Base-by-base conservation (phyloP, 73 alveolate genomes). In the Blepharisma stoltei region DNA sequence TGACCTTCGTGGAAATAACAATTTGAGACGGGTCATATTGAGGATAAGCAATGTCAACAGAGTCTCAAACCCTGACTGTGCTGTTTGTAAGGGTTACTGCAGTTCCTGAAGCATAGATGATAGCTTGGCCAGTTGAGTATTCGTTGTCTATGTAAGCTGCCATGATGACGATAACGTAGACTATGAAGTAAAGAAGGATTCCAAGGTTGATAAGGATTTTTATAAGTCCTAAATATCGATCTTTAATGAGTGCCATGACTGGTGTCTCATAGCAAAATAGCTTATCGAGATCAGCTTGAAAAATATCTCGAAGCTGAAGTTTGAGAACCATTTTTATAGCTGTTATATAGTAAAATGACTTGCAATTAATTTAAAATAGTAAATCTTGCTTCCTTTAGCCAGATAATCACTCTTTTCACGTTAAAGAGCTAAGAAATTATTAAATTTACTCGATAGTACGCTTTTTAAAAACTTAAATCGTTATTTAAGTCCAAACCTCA, bases 71-170 rank as follows among this genome's bases (percentile, higher is more conserved):
- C 5, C 73, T 60, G 5, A 60, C 73, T 14, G 14, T 20, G n/a
- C 46, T 25, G 2, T 25, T 38, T 14, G 14, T 38, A 8, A 18
- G 46, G 11, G 73, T 14, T 9, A 60, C 45, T 25, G 73, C 73
- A 20, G 73, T 60, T 25, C 73, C 73, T 8, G 48, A 14, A 14
- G 18, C 73, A 5, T 60, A 60, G 5, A 60, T 38, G 18, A 60
- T 60, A n/a, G 73, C 14, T 9, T n/a, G 73, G n/a, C 73, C 73
- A 60, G 49, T 60, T 25, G 73, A 60, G 73, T 20, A 60, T 60
- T 60, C 73, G 14, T 60, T 38, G 14, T 18, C 49, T 1, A 60
- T 14, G 45, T 60, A 60, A 60, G 73, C 73, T 60, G 14, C 23
- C 23, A 14, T n/a, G 4, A 60, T 18, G 23, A 60, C 5, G 5